Evolutionary conservation across 139 green algal species (phyloP), one percentile per base, ranked within the genome.

Genomic region (Coccomyxa sp.): DNA sequence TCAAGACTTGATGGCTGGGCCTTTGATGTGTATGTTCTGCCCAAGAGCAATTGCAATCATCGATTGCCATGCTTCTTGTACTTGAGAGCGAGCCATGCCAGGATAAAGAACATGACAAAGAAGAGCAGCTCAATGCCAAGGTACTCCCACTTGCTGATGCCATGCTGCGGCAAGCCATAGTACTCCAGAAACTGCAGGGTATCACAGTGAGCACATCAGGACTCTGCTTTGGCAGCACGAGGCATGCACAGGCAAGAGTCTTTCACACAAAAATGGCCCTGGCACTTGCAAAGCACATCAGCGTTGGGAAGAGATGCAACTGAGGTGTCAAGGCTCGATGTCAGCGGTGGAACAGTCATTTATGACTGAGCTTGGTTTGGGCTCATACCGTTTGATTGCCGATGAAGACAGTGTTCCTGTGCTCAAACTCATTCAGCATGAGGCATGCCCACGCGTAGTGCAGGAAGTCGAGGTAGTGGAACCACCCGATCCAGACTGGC

Each of bases 401-500:
- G 10, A 40, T 12, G 41, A 50, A 74, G 2, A 18, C 4, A 10
- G 69, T 74, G 69, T 31, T 39, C 1, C 87, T 7, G 16, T 75
- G 38, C 41, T 80, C 81, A 79, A 88, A 93, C 74, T 91, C 84
- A 82, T 93, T 93, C 34, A 84, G 69, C 86, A 93, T 92, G 35
- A 89, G 36, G 0, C 84, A 74, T 29, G 76, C 81, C 80, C 85
- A 91, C 22, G 79, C 77, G 64, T 90, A 90, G 82, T 84, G 82
- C 78, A 91, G 81, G 81, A 89, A 89, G 80, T 89, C 73, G 31
- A 87, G 55, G 50, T 87, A 83, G 10, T 73, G 83, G 79, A 83
- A 86, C 77, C 64, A 71, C 79, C 29, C 18, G 37, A 29, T 24
- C 24, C 37, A 79, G 1, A 18, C 14, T 5, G 64, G 64, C 64